A percentile compares a stretch with the other conserved stretches of the same genome.
phyloP scores from a whole-genome alignment of 139 green algal species.

The Monoraphidium neglectum region DNA sequence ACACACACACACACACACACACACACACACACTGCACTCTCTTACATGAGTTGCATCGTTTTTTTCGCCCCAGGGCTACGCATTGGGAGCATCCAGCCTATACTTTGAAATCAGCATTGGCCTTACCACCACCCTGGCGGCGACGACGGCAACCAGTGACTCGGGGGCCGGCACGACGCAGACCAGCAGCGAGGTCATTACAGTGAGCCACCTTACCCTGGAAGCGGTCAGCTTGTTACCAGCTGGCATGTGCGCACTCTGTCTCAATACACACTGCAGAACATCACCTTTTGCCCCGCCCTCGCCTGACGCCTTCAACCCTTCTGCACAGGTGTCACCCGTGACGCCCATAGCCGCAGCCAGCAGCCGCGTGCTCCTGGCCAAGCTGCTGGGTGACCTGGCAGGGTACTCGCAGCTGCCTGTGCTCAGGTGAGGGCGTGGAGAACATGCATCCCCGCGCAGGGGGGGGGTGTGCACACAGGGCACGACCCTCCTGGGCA shows the following conservation, averaged over 20 bases:
- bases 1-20: too few relatives aligned
- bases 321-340: neutral
- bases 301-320: too few relatives aligned
- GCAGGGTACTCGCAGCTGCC: conserved; percentile 68
- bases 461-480: too few relatives aligned
- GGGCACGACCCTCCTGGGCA: too few relatives aligned
- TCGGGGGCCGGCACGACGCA: neutral
- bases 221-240: too few relatives aligned
- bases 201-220: too few relatives aligned
- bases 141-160: too few relatives aligned
- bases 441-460: too few relatives aligned
- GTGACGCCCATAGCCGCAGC: neutral
- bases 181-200: conserved; percentile 1
- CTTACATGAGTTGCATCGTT: neutral
- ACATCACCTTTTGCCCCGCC: neutral
- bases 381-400: conserved; percentile 78
- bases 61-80: conserved; percentile 59
- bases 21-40: too few relatives aligned
- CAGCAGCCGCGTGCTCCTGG: conserved; percentile 31
- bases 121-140: conserved; percentile 13
- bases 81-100: conserved; percentile 52
- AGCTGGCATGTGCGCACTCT: too few relatives aligned
- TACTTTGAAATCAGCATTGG: conserved; percentile 66
- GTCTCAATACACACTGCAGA: too few relatives aligned
- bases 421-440: conserved; percentile 46